Conservation (phyloP, 257 asterid genomes). For the Craterostigma plantagineum region DNA sequence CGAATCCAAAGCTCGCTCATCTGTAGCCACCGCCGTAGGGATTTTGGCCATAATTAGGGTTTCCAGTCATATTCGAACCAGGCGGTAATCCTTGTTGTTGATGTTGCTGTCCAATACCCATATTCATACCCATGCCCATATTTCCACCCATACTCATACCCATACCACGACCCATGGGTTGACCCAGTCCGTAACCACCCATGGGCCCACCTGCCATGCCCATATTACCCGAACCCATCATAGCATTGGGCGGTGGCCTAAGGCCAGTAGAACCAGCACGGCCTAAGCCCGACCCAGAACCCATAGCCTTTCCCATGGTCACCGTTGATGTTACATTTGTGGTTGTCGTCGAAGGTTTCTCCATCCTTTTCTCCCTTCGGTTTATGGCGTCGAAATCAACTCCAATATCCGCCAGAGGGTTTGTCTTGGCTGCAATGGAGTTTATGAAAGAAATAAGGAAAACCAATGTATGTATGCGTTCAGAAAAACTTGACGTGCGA, state of each 20-base stretch:
- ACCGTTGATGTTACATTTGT: constrained; percentile 44
- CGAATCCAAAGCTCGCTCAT: too few species aligned
- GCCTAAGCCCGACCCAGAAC: constrained; percentile 88
- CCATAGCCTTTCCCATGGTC: constrained; percentile 97
- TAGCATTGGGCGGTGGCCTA: constrained; percentile 42
- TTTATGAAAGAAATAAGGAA: too few species aligned
- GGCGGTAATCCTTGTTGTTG: constrained; percentile 56
- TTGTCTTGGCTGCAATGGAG: constrained; percentile 63
- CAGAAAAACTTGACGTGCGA: not conserved
- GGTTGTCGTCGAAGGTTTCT: constrained; percentile 31
- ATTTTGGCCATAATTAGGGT: constrained; percentile 51
- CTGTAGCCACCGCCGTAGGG: constrained; percentile 68
- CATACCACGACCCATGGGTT: constrained; percentile 30
- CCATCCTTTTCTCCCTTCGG: constrained; percentile 93
- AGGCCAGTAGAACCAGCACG: constrained; percentile 61
- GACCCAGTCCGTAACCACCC: constrained; percentile 29
- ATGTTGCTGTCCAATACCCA: constrained; percentile 30
- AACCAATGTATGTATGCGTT: too few species aligned
- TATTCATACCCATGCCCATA: constrained; percentile 28
- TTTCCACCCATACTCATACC: too few species aligned
- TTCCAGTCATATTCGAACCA: constrained; percentile 38
- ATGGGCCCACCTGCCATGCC: constrained; percentile 23
- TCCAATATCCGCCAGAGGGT: constrained; percentile 81
- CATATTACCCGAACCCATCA: constrained; percentile 46
- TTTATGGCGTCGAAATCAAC: constrained; percentile 93